Evolutionary conservation across 139 green algal genomes (phyloP), one percentile per base, ranked within the genome.

Genomic region (Chlamydomonas asymmetrica): DNA sequence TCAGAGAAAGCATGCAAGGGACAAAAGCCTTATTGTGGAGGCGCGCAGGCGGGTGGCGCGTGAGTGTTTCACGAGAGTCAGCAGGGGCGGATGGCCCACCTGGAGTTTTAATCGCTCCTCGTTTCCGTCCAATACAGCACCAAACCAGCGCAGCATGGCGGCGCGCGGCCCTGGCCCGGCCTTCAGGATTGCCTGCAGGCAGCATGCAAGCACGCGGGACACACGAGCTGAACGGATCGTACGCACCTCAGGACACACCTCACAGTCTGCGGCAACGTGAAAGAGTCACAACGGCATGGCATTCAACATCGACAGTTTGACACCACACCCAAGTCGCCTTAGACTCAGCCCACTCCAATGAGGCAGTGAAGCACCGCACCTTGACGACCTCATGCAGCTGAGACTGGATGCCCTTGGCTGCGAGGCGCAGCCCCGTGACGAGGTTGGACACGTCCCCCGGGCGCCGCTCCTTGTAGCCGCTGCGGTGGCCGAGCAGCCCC

Each of bases 81-180:
- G n/a, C n/a, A n/a, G n/a, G n/a, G n/a, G n/a, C n/a, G n/a, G n/a
- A n/a, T n/a, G n/a, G n/a, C n/a, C n/a, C n/a, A 77, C 39, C 70
- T 87, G 83, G 91, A 97, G 94, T 85, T 98, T 97, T 38, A 41
- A 61, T 20, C 95, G 87, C 66, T 92, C 94, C 27, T n/a, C 54
- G 85, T 98, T 98, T 67, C 70, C 75, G 31, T 92, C 74, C 34
- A 98, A 76, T 3, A 79, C 87, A 0, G 25, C 63, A 0, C 79
- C 90, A 49, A 98, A 76, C 92, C 91, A 98, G n/a, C 59, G 27
- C 31, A 98, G 71, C 78, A 92, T 89, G 54, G 61, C 34, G 37
- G 90, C 85, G 22, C 92, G 84, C 20, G 88, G n/a, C n/a, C n/a
- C 92, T 73, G 82, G 82, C 76, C 91, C 84, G 39, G 85, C 80